These are phyloP conservation scores for Fraxinus paxiana DNA, from an alignment of 305 asterid genomes.

Conservation along the genomic window DNA sequence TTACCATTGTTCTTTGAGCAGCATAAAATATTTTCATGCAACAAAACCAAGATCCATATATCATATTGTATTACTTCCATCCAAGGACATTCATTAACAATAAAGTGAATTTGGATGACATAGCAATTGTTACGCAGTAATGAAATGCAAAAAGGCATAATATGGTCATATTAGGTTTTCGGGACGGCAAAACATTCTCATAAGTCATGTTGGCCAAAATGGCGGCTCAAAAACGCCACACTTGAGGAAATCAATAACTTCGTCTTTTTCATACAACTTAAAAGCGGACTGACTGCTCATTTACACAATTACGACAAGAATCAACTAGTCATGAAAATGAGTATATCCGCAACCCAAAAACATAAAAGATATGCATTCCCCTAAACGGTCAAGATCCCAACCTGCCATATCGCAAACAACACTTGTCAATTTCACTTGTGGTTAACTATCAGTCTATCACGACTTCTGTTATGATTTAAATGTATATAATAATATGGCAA, in stretches of 20 bases:
- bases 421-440: conserved; percentile 9
- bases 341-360: conserved; percentile 6
- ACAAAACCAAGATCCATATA: background rate
- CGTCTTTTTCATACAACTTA: background rate
- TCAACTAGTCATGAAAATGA: conserved; percentile 4
- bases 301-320: conserved; percentile 19
- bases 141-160: conserved; percentile 7
- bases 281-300: background rate
- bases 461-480: background rate
- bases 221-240: conserved; percentile 1
- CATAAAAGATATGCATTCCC: background rate
- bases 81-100: background rate
- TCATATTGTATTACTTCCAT: conserved; percentile 9
- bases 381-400: background rate
- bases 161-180: conserved; percentile 1
- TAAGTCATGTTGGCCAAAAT: conserved; percentile 9
- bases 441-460: background rate
- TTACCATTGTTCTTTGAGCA: background rate
- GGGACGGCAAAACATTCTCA: conserved; percentile 2
- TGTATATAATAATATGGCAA: too few relatives aligned
- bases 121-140: background rate
- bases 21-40: background rate
- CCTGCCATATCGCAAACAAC: conserved; percentile 4
- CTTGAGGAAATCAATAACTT: background rate
- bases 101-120: background rate